Percentiles rank a stretch among this genome's conserved stretches.
These are phyloP conservation scores for Phytophthora tentaculata DNA, from an alignment of 352 stramenopile genomes.

Conservation along the genomic window DNA sequence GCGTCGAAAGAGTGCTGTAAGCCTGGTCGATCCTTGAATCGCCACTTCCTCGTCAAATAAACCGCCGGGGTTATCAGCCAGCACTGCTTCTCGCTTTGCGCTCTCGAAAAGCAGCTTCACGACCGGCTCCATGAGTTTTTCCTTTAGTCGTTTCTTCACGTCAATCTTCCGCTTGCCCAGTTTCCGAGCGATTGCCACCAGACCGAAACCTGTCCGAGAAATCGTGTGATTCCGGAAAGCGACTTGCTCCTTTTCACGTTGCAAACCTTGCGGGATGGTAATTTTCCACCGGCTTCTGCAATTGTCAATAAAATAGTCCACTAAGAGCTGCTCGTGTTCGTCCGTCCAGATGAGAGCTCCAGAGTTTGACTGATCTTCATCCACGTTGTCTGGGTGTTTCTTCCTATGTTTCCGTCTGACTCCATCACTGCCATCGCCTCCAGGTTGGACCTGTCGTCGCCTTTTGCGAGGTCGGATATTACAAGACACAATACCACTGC, in stretches of 20 bases:
- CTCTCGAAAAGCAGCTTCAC: conserved; percentile 63
- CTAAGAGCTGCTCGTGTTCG: conserved; percentile 56
- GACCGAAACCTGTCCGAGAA: conserved; percentile 62
- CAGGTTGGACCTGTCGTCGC: conserved; percentile 27
- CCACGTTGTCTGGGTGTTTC: conserved; percentile 12
- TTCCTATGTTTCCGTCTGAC: conserved; percentile 27
- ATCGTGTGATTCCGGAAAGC: conserved; percentile 72
- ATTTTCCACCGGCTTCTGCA: conserved; percentile 71
- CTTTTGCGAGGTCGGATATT: conserved; percentile 44
- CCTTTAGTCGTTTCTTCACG: conserved; percentile 80
- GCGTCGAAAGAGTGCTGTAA: conserved; percentile 79
- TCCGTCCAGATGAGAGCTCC: conserved; percentile 59
- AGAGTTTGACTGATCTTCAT: conserved; percentile 16
- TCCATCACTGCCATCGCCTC: conserved; percentile 6
- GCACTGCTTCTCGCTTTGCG: conserved; percentile 60
- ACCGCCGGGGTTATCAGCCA: conserved; percentile 49
- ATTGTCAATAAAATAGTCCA: conserved; percentile 76
- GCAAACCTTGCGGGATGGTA: conserved; percentile 60
- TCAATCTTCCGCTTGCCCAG: conserved; percentile 76
- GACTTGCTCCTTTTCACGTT: conserved; percentile 57
- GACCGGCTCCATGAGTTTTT: conserved; percentile 65
- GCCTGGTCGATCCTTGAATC: conserved; percentile 56
- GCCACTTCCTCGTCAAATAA: conserved; percentile 73
- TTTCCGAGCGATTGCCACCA: conserved; percentile 69
- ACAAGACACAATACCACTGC: conserved; percentile 76